Conservation (phyloP, 2,329 filamentous ascomycete species). For the Alternaria sp. region DNA sequence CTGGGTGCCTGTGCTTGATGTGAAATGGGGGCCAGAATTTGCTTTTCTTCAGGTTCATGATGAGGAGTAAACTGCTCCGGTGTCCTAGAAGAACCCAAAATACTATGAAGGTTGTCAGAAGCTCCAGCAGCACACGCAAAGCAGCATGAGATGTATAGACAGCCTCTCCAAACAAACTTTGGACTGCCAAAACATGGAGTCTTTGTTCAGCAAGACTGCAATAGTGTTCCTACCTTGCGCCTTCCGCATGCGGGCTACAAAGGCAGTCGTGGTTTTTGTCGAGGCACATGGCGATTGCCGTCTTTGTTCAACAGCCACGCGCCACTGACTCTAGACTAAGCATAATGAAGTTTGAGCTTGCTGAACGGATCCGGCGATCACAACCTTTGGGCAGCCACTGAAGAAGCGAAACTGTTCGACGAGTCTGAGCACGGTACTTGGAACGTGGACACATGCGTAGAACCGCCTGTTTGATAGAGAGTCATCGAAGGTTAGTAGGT, state of each 20-base stretch:
- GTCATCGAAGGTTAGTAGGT: background rate
- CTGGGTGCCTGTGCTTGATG: background rate
- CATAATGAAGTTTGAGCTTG: background rate
- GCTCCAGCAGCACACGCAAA: background rate
- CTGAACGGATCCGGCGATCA: background rate
- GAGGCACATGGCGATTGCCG: background rate
- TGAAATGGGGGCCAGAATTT: background rate
- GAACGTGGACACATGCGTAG: background rate
- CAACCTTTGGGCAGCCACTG: background rate
- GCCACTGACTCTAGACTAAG: background rate
- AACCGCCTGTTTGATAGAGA: background rate
- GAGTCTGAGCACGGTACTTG: background rate
- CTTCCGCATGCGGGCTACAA: constrained; percentile 13
- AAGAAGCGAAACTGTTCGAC: background rate
- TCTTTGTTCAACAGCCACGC: background rate
- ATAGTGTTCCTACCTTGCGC: background rate
- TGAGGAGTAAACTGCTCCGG: background rate
- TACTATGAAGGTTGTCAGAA: background rate
- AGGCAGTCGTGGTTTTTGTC: background rate
- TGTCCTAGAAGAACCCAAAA: background rate
- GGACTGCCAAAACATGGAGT: background rate
- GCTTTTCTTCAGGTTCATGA: background rate
- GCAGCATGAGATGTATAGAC: background rate
- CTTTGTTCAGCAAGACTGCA: constrained; percentile 10
- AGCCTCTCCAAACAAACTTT: background rate